Conservation (phyloP, 2,329 filamentous ascomycete species). For the Botrytis cinerea region DNA sequence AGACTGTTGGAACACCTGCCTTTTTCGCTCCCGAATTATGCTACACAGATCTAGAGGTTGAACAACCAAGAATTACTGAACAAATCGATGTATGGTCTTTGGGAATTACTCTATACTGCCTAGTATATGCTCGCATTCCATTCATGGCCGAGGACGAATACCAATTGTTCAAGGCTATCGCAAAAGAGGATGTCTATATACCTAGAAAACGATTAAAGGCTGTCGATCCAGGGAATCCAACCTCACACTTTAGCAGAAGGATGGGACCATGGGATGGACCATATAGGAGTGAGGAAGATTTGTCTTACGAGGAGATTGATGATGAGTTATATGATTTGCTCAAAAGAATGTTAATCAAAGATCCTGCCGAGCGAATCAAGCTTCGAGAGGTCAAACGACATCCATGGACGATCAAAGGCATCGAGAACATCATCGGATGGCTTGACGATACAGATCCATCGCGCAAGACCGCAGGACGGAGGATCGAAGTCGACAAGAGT, state of each 20-base stretch:
- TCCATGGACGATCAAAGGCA: constrained; percentile 81
- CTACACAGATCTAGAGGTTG: constrained; percentile 73
- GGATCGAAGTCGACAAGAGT: constrained; percentile 87
- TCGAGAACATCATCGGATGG: constrained; percentile 76
- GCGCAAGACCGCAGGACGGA: constrained; percentile 73
- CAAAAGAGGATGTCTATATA: constrained; percentile 89
- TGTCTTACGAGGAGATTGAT: constrained; percentile 84
- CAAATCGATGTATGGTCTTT: constrained; percentile 98
- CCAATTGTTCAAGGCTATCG: constrained; percentile 88
- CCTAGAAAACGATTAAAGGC: constrained; percentile 80
- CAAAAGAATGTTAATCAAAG: constrained; percentile 78
- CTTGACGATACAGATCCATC: constrained; percentile 92
- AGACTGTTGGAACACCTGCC: constrained; percentile 94
- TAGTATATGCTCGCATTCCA: constrained; percentile 90
- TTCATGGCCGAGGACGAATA: constrained; percentile 92
- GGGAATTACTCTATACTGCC: constrained; percentile 92
- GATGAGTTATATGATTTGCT: constrained; percentile 79
- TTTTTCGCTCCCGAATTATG: constrained; percentile 98
- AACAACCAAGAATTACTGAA: constrained; percentile 78
- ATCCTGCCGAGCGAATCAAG: constrained; percentile 84
- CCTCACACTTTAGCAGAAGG: constrained; percentile 57
- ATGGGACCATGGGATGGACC: constrained; percentile 51
- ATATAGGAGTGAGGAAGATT: constrained; percentile 74
- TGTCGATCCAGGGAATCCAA: constrained; percentile 61
- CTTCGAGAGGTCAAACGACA: constrained; percentile 92